Base-by-base conservation (phyloP, 148 eudicot genomes). In the Nyssa sinensis region DNA sequence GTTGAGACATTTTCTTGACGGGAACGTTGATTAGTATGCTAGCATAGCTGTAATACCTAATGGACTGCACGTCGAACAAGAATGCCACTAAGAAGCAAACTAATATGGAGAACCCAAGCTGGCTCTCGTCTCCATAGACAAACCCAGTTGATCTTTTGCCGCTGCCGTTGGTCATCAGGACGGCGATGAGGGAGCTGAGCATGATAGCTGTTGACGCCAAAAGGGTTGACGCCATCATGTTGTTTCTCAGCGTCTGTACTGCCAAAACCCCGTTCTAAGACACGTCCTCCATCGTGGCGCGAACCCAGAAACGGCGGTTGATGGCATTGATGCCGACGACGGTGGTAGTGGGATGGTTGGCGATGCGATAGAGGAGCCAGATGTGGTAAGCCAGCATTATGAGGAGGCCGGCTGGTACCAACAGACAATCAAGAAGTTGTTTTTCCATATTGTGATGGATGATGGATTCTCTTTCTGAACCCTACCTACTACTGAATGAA, bases 171-270 rank as follows among this genome's bases (percentile, higher is more conserved):
- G 82, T 85, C 97, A 94, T 94, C 24, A 90, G 53, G 55, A 92
- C 86, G 16, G 93, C 97, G 58, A 94, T 92, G 28, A 94, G 85
- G 2, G 97, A 94, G 79, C 97, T 88, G 14, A 94, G 89, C 83
- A 84, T 92, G n/a, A 94, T 94, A 25, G 97, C 91, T 7, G 95
- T 92, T 2, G 96, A 83, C 4, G 98, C 97, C 67, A 94, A 74
- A 0, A 94, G 81, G 44, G 98, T 94, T 12, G 98, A 94, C 27
- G 97, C 98, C 98, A 94, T 94, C 83, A 94, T 92, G 91, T 90
- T 92, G 93, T 94, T 94, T 76, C 98, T 85, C 27, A 94, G 74
- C 16, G 96, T 88, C 75, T 94, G 98, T 11, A 94, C 98, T 51
- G 98, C 96, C 66, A 94, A 64, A 23, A 94, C 87, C 37, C 86